A percentile compares a stretch with the other conserved stretches of the same genome.
These are phyloP conservation scores for Mycena alexandri DNA, from an alignment of 768 basidiomycete genomes.

Conservation along the genomic window DNA sequence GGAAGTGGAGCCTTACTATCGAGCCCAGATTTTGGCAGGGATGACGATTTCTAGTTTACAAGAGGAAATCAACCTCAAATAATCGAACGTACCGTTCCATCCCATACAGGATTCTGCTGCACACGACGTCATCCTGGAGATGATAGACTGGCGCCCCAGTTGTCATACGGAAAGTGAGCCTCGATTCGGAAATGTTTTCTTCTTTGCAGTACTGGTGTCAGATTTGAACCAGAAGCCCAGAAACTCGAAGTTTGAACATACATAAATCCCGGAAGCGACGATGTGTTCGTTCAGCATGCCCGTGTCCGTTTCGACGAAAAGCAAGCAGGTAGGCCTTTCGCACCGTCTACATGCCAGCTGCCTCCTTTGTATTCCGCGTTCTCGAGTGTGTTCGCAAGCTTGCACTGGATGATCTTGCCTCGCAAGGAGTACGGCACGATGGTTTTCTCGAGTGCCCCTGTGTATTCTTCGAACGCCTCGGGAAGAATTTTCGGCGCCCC, in stretches of 20 bases:
- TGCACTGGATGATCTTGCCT: slow-evolving; percentile 46
- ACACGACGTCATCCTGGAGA: slow-evolving; percentile 34
- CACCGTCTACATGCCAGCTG: slow-evolving; percentile 50
- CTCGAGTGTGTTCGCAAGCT: slow-evolving; percentile 51
- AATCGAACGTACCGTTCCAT: too few species aligned
- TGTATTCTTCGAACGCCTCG: slow-evolving; percentile 23
- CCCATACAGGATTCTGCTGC: slow-evolving; percentile 23
- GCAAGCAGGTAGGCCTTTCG: background rate
- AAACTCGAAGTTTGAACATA: background rate
- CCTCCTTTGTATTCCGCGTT: slow-evolving; percentile 46
- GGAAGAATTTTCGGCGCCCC: slow-evolving; percentile 25
- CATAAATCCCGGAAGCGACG: slow-evolving; percentile 23
- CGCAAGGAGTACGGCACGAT: slow-evolving; percentile 31
- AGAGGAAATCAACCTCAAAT: too few species aligned
- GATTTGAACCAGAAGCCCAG: too few species aligned
- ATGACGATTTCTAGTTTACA: too few species aligned
- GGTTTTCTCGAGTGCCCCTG: slow-evolving; percentile 23
- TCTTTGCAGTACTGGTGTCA: slow-evolving; percentile 41
- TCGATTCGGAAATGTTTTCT: slow-evolving; percentile 46
- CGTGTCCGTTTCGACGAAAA: background rate
- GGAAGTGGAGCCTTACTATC: too few species aligned
- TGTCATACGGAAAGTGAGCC: slow-evolving; percentile 47
- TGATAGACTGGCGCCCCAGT: slow-evolving; percentile 28
- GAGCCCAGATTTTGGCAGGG: too few species aligned
- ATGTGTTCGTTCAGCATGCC: slow-evolving; percentile 15